Conservation (phyloP, 108 stramenopile genomes). For the Fragilaria crotonensis region DNA sequence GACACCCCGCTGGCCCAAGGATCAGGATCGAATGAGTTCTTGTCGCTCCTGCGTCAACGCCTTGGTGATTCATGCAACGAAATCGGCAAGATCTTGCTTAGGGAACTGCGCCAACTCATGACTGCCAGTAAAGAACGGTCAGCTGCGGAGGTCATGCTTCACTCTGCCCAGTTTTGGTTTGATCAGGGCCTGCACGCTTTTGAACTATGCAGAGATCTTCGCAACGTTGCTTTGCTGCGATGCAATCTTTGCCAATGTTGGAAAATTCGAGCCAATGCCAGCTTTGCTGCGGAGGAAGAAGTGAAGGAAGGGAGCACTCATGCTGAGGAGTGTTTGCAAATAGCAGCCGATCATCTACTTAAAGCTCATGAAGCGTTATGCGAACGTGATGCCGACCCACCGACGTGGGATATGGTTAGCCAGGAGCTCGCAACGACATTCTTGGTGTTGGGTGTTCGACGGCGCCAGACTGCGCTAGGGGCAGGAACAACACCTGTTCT, state of each 20-base stretch:
- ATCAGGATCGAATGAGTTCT: neutral
- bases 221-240: constrained; percentile 66
- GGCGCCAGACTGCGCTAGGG: constrained; percentile 62
- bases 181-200: constrained; percentile 54
- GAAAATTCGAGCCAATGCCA: constrained; percentile 68
- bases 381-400: constrained; percentile 54
- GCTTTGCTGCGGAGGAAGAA: constrained; percentile 26
- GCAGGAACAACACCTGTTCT: constrained; percentile 45
- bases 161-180: constrained; percentile 83
- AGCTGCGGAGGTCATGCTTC: constrained; percentile 31
- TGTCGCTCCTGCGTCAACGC: constrained; percentile 56
- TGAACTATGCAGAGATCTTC: constrained; percentile 39
- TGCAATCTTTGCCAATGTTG: constrained; percentile 79
- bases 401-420: constrained; percentile 83
- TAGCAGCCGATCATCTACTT: constrained; percentile 66
- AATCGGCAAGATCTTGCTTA: constrained; percentile 64
- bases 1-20: neutral
- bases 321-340: constrained; percentile 68
- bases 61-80: constrained; percentile 86
- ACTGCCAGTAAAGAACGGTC: constrained; percentile 1
- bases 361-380: constrained; percentile 65
- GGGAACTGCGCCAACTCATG: constrained; percentile 45
- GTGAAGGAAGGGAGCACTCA: constrained; percentile 24
- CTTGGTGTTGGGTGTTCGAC: constrained; percentile 70
- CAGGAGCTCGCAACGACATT: constrained; percentile 73